Evolutionary conservation across 257 asterid species (phyloP).

Genomic region (Solanum paucissectum): DNA sequence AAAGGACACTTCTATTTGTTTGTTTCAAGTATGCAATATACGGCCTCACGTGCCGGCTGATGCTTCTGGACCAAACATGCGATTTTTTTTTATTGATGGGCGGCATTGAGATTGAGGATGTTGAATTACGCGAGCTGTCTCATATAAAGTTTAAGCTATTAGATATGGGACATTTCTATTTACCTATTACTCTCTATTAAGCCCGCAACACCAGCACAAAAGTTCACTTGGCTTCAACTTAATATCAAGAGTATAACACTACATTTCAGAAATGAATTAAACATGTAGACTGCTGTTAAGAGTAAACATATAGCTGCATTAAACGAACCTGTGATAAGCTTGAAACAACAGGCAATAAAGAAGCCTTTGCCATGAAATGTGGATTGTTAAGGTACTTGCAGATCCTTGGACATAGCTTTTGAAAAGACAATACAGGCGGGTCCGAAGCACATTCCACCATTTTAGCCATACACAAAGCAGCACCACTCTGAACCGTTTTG

Average conservation of each 20-base stretch:
- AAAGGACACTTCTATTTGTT: background rate
- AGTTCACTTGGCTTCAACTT: background rate
- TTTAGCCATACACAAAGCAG: constrained; percentile 79
- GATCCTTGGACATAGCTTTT: constrained; percentile 81
- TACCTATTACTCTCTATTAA: background rate
- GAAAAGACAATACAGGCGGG: constrained; percentile 54
- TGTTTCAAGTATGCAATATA: background rate
- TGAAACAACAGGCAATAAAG: constrained; percentile 75
- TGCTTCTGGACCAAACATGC: background rate
- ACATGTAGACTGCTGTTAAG: background rate
- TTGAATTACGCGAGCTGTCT: background rate
- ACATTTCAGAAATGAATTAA: background rate
- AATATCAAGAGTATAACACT: background rate
- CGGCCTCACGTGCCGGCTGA: background rate
- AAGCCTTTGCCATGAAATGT: constrained; percentile 83
- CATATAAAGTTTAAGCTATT: background rate
- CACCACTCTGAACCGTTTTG: constrained; percentile 85
- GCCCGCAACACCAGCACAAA: background rate
- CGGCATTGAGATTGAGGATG: background rate
- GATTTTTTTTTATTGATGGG: background rate
- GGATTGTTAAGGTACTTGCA: constrained; percentile 70
- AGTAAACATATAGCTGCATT: background rate
- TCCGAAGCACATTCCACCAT: constrained; percentile 74
- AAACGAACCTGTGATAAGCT: constrained; percentile 74
- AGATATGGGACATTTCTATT: background rate